Evolutionary conservation across 371 early-diverging fungal species (phyloP).

Genomic region (Saksenaea vasiformis): DNA sequence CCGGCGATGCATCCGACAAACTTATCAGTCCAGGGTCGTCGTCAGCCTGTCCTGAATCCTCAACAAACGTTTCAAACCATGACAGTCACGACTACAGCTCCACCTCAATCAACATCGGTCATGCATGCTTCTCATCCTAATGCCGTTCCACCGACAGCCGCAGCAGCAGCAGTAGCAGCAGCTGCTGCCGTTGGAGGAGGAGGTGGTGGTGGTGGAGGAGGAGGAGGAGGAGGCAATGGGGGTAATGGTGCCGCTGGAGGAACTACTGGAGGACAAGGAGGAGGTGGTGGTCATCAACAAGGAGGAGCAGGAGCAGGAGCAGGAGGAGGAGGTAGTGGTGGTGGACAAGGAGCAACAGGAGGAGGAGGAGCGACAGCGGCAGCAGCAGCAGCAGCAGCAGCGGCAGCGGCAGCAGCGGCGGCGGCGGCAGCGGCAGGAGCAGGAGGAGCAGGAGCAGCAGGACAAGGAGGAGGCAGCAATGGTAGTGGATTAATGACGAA

Average conservation of each 20-base stretch:
- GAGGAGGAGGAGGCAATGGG: constrained; percentile 1
- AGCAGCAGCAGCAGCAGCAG: constrained; percentile 9
- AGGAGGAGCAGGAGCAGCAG: constrained; percentile 13
- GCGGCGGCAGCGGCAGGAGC: constrained; percentile 10
- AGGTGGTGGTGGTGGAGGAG: background rate
- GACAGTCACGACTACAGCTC: constrained; percentile 1
- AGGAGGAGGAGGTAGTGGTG: background rate
- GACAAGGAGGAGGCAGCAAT: constrained; percentile 9
- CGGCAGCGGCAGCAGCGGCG: constrained; percentile 7
- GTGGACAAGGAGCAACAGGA: constrained; percentile 1
- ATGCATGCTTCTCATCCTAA: background rate
- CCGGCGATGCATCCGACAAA: constrained; percentile 3
- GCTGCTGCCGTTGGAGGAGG: background rate
- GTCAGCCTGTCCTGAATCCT: background rate
- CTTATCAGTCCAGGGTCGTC: background rate
- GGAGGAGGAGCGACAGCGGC: constrained; percentile 9
- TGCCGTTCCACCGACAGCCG: background rate
- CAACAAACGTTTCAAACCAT: constrained; percentile 4
- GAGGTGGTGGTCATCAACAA: background rate
- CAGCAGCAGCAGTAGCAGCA: background rate
- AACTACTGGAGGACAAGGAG: too few species aligned
- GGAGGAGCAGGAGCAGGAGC: background rate
- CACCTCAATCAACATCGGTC: constrained; percentile 1
- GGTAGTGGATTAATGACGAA: background rate
- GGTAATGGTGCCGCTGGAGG: too few species aligned